phyloP scores from a whole-genome alignment of 2,329 filamentous ascomycete species.

The Fusarium torreyae region DNA sequence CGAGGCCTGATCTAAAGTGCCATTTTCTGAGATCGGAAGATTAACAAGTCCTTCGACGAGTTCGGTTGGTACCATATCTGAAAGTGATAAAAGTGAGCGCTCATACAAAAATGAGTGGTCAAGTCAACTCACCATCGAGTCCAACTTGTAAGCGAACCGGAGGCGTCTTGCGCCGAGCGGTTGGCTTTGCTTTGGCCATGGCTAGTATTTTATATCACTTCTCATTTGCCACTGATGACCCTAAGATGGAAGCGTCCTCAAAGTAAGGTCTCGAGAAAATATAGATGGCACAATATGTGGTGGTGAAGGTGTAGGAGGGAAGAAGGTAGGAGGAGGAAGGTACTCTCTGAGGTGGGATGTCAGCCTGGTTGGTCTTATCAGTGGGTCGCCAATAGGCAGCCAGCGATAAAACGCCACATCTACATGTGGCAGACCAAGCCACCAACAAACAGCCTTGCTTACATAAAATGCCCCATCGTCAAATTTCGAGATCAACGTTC shows the following conservation, averaged over 20 bases:
- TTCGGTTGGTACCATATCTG: slow-evolving; percentile 48
- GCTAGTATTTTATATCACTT: slow-evolving; percentile 4
- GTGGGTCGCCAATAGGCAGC: slow-evolving; percentile 26
- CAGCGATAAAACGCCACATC: slow-evolving; percentile 35
- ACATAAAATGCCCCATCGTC: slow-evolving; percentile 49
- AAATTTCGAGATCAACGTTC: slow-evolving; percentile 51
- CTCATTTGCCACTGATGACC: background rate
- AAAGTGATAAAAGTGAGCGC: background rate
- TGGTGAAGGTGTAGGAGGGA: slow-evolving; percentile 34
- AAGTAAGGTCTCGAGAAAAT: background rate
- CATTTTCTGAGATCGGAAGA: slow-evolving; percentile 39
- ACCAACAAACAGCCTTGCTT: slow-evolving; percentile 52
- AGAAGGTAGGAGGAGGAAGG: slow-evolving; percentile 35
- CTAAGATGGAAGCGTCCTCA: background rate
- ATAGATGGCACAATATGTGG: slow-evolving; percentile 10
- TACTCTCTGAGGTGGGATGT: slow-evolving; percentile 32
- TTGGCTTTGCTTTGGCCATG: slow-evolving; percentile 33
- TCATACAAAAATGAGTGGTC: background rate
- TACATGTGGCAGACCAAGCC: background rate
- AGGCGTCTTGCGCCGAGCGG: slow-evolving; percentile 1
- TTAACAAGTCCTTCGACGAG: slow-evolving; percentile 45
- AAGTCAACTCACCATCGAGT: slow-evolving; percentile 47
- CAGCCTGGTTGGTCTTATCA: slow-evolving; percentile 46
- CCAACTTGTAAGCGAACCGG: slow-evolving; percentile 35
- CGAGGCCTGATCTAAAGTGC: slow-evolving; percentile 16